Percentiles rank a stretch among this genome's conserved stretches.
Conservation (phyloP, 495 filamentous ascomycete genomes). For the Penicillium soppii region DNA sequence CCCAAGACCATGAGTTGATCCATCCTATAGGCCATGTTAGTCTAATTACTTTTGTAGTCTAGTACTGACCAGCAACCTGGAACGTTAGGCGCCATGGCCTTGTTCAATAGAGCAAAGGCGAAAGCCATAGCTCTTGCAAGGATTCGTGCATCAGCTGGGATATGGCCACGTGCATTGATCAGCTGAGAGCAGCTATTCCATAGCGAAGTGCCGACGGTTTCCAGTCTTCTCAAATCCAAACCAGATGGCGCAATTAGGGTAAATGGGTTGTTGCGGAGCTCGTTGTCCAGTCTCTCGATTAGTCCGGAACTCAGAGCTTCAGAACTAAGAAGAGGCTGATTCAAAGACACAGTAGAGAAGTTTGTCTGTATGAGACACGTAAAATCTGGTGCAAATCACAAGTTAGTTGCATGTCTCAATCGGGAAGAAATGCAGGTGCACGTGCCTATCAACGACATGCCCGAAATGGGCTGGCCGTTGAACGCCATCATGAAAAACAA, state of each 20-base stretch:
- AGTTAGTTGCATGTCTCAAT: not conserved
- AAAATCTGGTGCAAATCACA: not conserved
- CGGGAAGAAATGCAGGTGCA: not conserved
- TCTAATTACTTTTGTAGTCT: not conserved
- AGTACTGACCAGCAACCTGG: not conserved
- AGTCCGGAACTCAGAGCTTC: not conserved
- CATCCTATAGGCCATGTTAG: constrained; percentile 33
- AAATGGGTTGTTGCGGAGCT: not conserved
- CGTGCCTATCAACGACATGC: too few species aligned
- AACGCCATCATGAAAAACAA: too few species aligned
- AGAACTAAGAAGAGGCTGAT: not conserved
- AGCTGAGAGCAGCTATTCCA: constrained; percentile 33
- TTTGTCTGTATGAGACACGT: not conserved
- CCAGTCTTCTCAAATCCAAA: constrained; percentile 15
- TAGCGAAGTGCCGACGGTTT: constrained; percentile 32
- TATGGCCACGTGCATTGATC: not conserved
- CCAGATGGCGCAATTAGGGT: too few species aligned
- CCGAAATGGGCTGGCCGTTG: too few species aligned
- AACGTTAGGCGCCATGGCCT: constrained; percentile 31
- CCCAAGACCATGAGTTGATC: constrained; percentile 61
- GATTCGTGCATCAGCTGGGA: not conserved
- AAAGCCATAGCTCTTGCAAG: constrained; percentile 40
- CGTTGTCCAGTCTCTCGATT: not conserved
- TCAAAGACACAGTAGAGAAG: not conserved
- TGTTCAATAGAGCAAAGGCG: constrained; percentile 68